These are phyloP conservation scores for Colletotrichum plurivorum DNA, from an alignment of 2,329 filamentous ascomycete species.

Conservation along the genomic window DNA sequence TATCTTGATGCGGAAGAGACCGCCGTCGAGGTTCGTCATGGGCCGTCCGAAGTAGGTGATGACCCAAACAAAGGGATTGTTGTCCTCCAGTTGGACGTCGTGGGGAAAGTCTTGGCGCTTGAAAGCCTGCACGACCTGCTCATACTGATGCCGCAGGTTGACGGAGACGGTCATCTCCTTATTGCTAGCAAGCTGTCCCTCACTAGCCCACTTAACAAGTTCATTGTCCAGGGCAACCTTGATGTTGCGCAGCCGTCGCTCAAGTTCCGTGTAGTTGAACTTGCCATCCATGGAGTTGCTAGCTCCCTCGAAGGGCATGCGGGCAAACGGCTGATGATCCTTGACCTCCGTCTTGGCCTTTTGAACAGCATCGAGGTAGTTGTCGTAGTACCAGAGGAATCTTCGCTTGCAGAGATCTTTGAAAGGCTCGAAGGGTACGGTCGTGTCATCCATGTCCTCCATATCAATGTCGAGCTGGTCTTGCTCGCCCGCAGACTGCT, in stretches of 20 bases:
- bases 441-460: conserved; percentile 67
- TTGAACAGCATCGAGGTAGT: conserved; percentile 81
- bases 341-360: conserved; percentile 75
- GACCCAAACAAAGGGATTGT: conserved; percentile 91
- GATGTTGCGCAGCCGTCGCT: conserved; percentile 77
- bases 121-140: conserved; percentile 84
- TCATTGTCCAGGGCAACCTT: conserved; percentile 81
- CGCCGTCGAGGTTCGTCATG: conserved; percentile 94
- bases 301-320: conserved; percentile 87
- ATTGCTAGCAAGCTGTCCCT: conserved; percentile 74
- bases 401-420: conserved; percentile 90
- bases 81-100: conserved; percentile 81
- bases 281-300: conserved; percentile 88
- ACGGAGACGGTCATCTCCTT: conserved; percentile 83
- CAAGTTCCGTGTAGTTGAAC: conserved; percentile 85
- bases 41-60: conserved; percentile 92
- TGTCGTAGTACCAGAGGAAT: conserved; percentile 96
- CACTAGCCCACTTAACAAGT: conserved; percentile 76
- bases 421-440: conserved; percentile 84
- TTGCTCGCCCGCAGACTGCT: conserved; percentile 48
- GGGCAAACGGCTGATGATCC: conserved; percentile 75
- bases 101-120: conserved; percentile 80
- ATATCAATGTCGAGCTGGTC: conserved; percentile 62
- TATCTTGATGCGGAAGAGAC: conserved; percentile 86
- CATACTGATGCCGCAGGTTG: conserved; percentile 86